Conservation (phyloP, 495 filamentous ascomycete genomes). For the Parathielavia appendiculata region DNA sequence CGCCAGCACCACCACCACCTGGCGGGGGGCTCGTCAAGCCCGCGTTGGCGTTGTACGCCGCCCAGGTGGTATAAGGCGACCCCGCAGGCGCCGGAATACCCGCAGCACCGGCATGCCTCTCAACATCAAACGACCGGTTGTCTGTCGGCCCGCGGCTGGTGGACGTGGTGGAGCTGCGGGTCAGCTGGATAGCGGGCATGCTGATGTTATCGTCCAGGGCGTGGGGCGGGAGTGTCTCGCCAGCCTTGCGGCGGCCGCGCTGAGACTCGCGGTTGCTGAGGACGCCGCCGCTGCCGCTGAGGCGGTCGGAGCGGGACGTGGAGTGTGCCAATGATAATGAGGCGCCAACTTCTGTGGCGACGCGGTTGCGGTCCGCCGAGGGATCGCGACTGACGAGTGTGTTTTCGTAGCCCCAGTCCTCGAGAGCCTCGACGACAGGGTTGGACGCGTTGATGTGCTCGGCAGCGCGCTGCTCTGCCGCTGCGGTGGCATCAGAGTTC, state of each 20-base stretch:
- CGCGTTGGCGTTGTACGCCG: slow-evolving; percentile 8
- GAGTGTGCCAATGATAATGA: not conserved
- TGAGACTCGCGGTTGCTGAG: slow-evolving; percentile 35
- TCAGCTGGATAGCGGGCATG: slow-evolving; percentile 34
- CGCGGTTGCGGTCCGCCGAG: slow-evolving; percentile 30
- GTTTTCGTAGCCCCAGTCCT: slow-evolving; percentile 42
- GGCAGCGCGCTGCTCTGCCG: slow-evolving; percentile 34
- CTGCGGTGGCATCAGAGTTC: slow-evolving; percentile 18
- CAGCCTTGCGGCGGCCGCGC: slow-evolving; percentile 43
- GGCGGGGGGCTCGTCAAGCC: not conserved
- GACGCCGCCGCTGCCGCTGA: slow-evolving; percentile 2
- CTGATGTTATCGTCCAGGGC: slow-evolving; percentile 15
- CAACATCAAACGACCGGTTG: slow-evolving; percentile 29
- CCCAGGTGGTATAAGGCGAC: slow-evolving; percentile 23
- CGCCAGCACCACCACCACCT: not conserved
- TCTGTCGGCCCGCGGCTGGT: not conserved
- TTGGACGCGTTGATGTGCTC: slow-evolving; percentile 37
- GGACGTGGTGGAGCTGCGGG: slow-evolving; percentile 22
- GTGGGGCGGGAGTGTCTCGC: slow-evolving; percentile 34
- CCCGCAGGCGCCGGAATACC: slow-evolving; percentile 23
- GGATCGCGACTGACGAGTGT: slow-evolving; percentile 28
- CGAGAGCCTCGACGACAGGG: slow-evolving; percentile 33
- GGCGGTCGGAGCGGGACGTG: slow-evolving; percentile 16
- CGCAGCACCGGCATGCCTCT: slow-evolving; percentile 25
- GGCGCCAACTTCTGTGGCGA: slow-evolving; percentile 22